Evolutionary conservation across 176 grass and related monocot species (phyloP).

Genomic region (Puya raimondii): DNA sequence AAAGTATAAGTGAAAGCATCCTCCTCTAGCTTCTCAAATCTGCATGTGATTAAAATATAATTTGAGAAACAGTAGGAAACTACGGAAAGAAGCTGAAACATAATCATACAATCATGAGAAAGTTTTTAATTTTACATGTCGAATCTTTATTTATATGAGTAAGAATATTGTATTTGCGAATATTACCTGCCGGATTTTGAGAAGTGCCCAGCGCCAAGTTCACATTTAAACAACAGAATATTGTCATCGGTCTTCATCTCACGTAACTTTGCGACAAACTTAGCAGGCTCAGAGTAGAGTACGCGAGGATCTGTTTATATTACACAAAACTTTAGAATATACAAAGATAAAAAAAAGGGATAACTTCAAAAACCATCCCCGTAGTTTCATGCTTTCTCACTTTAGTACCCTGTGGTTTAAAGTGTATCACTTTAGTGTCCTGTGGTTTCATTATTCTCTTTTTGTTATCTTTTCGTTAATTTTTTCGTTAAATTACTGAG

Average conservation of each 20-base stretch:
- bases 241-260: slow-evolving; percentile 69
- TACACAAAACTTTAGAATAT: background rate
- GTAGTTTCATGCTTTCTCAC: too few relatives aligned
- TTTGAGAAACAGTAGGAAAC: background rate
- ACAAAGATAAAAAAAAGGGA: background rate
- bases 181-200: slow-evolving; percentile 76
- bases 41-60: slow-evolving; percentile 21
- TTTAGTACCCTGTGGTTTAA: too few relatives aligned
- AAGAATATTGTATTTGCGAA: background rate
- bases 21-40: slow-evolving; percentile 82
- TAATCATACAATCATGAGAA: background rate
- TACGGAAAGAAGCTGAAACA: background rate
- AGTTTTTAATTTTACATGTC: background rate
- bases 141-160: background rate
- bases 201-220: slow-evolving; percentile 68
- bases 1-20: slow-evolving; percentile 77
- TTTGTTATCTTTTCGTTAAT: too few relatives aligned
- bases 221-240: slow-evolving; percentile 69
- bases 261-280: slow-evolving; percentile 70
- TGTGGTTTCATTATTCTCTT: too few relatives aligned
- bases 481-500: too few relatives aligned
- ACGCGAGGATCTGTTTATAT: slow-evolving; percentile 51
- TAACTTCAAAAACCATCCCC: too few relatives aligned
- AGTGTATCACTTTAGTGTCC: too few relatives aligned
- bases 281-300: slow-evolving; percentile 77